Percentiles rank a stretch among this genome's conserved stretches.
Conservation (phyloP, 441 rosid species). For the Manihot esculenta region DNA sequence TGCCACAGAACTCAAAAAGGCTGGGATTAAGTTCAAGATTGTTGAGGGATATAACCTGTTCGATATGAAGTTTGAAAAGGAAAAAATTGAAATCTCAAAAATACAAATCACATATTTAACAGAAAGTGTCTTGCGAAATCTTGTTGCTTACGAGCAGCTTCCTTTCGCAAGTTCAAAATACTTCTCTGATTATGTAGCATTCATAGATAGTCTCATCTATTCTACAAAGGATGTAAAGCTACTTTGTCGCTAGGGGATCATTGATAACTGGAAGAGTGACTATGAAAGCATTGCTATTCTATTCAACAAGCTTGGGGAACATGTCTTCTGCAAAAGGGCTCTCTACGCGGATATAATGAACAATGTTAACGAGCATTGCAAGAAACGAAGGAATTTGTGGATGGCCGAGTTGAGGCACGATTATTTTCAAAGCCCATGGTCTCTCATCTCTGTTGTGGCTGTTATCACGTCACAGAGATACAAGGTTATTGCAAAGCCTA, state of each 20-base stretch:
- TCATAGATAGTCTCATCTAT: conserved; percentile 20
- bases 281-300: conserved; percentile 8
- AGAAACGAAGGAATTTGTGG: too few species aligned
- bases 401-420: too few species aligned
- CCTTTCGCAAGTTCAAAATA: not conserved
- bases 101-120: not conserved
- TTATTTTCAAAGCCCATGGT: too few species aligned
- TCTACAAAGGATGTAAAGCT: conserved; percentile 18
- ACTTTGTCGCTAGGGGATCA: conserved; percentile 14
- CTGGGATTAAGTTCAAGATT: conserved; percentile 23
- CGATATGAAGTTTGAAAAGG: conserved; percentile 22
- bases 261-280: not conserved
- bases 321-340: too few species aligned
- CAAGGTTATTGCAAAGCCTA: too few species aligned
- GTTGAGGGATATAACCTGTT: not conserved
- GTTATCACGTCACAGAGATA: too few species aligned
- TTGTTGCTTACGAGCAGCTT: conserved; percentile 21
- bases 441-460: too few species aligned
- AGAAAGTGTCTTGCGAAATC: not conserved
- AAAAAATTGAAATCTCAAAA: conserved; percentile 24
- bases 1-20: conserved; percentile 21
- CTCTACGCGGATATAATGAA: too few species aligned
- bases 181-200: not conserved
- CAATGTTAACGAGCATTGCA: too few species aligned
- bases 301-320: too few species aligned